Evolutionary conservation across 371 early-diverging fungal species (phyloP).

Genomic region (Syncephalastrum monosporum): DNA sequence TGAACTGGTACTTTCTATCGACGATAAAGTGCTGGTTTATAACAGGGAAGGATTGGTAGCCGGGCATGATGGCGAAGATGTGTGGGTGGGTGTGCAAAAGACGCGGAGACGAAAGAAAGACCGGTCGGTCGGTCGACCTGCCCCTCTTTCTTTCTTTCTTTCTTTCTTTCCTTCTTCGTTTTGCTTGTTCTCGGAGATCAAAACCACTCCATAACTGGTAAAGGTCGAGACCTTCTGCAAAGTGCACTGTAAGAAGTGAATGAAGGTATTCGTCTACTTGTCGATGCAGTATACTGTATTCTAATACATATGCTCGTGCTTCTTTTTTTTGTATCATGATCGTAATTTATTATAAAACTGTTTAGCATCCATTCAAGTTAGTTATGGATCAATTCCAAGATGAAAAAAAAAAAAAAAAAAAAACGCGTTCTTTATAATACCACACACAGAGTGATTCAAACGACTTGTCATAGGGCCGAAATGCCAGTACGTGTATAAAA

Average conservation of each 20-base stretch:
- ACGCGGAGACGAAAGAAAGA: conserved; percentile 11
- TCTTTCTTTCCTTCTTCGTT: too few species aligned
- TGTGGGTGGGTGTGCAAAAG: background rate
- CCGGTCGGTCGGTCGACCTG: background rate
- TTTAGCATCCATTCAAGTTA: too few species aligned
- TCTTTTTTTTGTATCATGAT: conserved; percentile 1
- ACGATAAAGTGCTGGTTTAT: conserved; percentile 71
- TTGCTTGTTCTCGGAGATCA: too few species aligned
- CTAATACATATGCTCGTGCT: background rate
- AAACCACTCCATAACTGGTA: background rate
- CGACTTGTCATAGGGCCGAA: too few species aligned
- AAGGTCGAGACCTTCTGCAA: background rate
- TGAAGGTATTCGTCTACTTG: background rate
- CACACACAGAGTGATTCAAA: too few species aligned
- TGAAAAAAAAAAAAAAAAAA: too few species aligned
- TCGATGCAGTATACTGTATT: too few species aligned
- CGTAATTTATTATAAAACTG: background rate
- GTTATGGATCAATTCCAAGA: too few species aligned
- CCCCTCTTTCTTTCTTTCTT: too few species aligned
- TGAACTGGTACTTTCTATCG: conserved; percentile 75
- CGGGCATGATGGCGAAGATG: conserved; percentile 28
- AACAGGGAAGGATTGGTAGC: conserved; percentile 64
- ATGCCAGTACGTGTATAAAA: too few species aligned
- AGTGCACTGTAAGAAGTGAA: background rate
- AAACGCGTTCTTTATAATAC: too few species aligned